phyloP scores from a whole-genome alignment of 441 rosid genomes.

The Syzygium syzygioides region DNA sequence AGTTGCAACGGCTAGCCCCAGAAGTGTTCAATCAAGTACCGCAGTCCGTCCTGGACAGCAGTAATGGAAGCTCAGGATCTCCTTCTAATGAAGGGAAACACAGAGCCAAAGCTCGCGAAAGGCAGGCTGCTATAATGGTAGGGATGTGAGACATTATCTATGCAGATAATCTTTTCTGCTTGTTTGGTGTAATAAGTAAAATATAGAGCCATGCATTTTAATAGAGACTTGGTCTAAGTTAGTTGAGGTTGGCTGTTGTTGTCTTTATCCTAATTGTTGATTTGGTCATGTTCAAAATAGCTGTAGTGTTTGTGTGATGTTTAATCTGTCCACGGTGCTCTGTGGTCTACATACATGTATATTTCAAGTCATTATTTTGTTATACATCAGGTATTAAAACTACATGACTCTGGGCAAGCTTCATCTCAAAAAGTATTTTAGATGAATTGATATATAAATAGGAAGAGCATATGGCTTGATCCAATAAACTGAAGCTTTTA shows the following conservation, averaged over 20 bases:
- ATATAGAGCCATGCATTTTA: neutral
- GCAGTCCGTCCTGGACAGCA: conserved; percentile 21
- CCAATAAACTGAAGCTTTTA: neutral
- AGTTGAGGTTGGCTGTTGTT: neutral
- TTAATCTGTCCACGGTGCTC: neutral
- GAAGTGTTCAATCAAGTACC: conserved; percentile 53
- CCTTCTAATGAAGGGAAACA: conserved; percentile 64
- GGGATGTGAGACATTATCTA: conserved; percentile 18
- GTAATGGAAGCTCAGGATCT: conserved; percentile 26
- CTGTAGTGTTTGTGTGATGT: neutral
- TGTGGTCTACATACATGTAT: neutral
- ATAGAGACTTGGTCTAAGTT: neutral
- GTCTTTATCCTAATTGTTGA: too few relatives aligned
- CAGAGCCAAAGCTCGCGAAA: conserved; percentile 90
- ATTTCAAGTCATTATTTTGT: neutral
- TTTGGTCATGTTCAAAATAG: neutral
- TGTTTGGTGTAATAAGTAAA: neutral
- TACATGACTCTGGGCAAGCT: neutral
- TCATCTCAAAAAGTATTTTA: neutral
- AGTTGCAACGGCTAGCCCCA: conserved; percentile 76
- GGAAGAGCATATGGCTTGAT: neutral
- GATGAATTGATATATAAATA: neutral
- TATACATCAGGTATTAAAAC: neutral
- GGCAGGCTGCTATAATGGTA: conserved; percentile 96
- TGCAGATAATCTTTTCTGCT: neutral